These are phyloP conservation scores for Goffeauzyma gilvescens DNA, from an alignment of 768 basidiomycete species.

Conservation along the genomic window DNA sequence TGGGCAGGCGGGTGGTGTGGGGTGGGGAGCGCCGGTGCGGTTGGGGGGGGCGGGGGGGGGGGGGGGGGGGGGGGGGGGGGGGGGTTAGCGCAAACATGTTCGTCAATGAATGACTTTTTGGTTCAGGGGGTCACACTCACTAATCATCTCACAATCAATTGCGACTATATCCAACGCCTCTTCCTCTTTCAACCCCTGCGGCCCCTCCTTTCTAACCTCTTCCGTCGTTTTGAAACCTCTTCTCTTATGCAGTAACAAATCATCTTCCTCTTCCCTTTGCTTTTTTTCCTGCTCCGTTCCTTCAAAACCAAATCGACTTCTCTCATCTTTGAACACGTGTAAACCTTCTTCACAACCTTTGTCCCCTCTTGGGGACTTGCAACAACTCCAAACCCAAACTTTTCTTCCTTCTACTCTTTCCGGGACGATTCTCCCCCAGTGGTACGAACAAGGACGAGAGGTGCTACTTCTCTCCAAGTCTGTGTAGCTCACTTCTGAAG, in stretches of 20 bases:
- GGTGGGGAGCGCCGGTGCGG: too few species aligned
- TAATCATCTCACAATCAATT: constrained; percentile 87
- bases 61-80: too few species aligned
- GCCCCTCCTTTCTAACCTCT: constrained; percentile 8
- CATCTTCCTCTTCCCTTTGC: constrained; percentile 19
- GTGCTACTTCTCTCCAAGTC: constrained; percentile 34
- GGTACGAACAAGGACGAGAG: constrained; percentile 49
- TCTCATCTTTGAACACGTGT: constrained; percentile 77
- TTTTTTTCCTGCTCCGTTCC: constrained; percentile 20
- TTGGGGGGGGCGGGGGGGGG: too few species aligned
- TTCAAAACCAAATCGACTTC: constrained; percentile 28
- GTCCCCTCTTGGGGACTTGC: constrained; percentile 19
- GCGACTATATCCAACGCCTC: constrained; percentile 52
- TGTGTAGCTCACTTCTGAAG: constrained; percentile 32
- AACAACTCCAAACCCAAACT: constrained; percentile 34
- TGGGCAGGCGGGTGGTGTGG: too few species aligned
- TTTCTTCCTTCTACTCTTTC: constrained; percentile 52
- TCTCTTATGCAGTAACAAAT: constrained; percentile 15
- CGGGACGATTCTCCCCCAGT: constrained; percentile 58
- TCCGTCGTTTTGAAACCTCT: constrained; percentile 18
- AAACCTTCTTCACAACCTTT: constrained; percentile 32
- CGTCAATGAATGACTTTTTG: too few species aligned
- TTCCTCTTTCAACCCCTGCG: constrained; percentile 2
- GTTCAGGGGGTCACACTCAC: too few species aligned
- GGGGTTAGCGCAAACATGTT: too few species aligned